Evolutionary conservation across 1,284 basidiomycete species (phyloP), one percentile per base, ranked within the genome.

Genomic region (Cystobasidium sp.): DNA sequence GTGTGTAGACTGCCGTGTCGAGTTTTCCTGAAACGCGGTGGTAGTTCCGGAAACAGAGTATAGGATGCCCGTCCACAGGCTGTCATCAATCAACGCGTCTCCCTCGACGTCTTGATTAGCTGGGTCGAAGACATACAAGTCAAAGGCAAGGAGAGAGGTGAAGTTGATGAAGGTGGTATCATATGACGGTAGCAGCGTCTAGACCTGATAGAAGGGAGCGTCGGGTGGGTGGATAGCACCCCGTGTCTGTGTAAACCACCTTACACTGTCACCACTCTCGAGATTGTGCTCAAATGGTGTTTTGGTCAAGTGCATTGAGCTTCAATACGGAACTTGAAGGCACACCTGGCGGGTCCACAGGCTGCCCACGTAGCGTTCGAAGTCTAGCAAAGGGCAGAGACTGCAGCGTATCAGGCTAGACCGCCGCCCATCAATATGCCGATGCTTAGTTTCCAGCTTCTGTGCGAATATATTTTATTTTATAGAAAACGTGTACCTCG

Each of bases 101-200:
- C 61, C 61, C 46, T 47, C 47, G 61, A 63, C 44, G 61, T 63
- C 61, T 63, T 63, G 16, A 37, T 63, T 49, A 63, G 61, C 43
- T 63, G 61, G 61, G 43, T 63, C 61, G 61, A 31, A 63, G 20
- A 49, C 61, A 61, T 70, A 70, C 20, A 70, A 55, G 55, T 70
- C 68, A 51, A 70, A 47, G 53, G 5, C 44, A 24, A 70, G 41
- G 46, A 59, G 49, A 44, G 39, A 61, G 20, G 55, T 59, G 68
- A 58, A 69, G 44, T 61, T 61, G 56, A 61, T 59, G 68, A 61
- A 70, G 43, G 68, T 70, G 9, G 68, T 70, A 22, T 62, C 55
- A 70, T 70, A 56, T 47, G 44, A 47, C 37, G 68, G 58, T 61
- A 70, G 55, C 46, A 59, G 61, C 61, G n/a, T 63, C 61, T 63